Evolutionary conservation across 257 asterid species (phyloP), one percentile per base, ranked within the genome.

Genomic region (Solanum habrochaites): DNA sequence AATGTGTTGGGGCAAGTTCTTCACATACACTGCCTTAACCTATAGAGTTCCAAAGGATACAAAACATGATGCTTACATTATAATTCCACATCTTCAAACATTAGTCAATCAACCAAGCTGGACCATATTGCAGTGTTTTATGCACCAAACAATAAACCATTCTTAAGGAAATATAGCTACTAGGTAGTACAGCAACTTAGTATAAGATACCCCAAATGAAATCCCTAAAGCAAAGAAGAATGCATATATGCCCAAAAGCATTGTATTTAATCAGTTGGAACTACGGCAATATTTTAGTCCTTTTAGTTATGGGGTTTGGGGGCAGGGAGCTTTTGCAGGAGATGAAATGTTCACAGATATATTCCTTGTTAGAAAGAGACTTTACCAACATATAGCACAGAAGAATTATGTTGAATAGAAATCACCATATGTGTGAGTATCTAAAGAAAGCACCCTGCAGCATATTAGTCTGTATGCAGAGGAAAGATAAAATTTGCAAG

Each of bases 21-120:
- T 97, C 89, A 95, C 98, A 77, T 97, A 97, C 62, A 95, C 98
- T 32, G 99, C 99, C 90, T 97, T 97, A 86, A 97, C 96, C 99
- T 97, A 91, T 45, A 70, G 31, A 35, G 35, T 78, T 43, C 60
- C 62, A 86, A 85, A 71, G 87, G 84, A 85, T 56, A 49, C 85
- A 20, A 80, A 47, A 29, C 29, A 31, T 81, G 69, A 31, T 49
- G 45, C 42, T 49, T 49, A 29, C 45, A 81, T 49, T 52, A 81
- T 29, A 78, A 45, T 45, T 78, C 66, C 39, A 78, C 42, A 78
- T 78, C 84, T 27, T 78, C 66, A 45, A 11, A 16, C 66, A 4
- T 45, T 15, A 27, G 64, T 6, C 25, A 78, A 45, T 47, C 14
- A 78, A 78, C 84, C 11, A 27, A 47, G 16, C 25, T 78, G 84